These are phyloP conservation scores for Plasmodium vivax DNA, from an alignment of 169 alveolate genomes.

Conservation along the genomic window DNA sequence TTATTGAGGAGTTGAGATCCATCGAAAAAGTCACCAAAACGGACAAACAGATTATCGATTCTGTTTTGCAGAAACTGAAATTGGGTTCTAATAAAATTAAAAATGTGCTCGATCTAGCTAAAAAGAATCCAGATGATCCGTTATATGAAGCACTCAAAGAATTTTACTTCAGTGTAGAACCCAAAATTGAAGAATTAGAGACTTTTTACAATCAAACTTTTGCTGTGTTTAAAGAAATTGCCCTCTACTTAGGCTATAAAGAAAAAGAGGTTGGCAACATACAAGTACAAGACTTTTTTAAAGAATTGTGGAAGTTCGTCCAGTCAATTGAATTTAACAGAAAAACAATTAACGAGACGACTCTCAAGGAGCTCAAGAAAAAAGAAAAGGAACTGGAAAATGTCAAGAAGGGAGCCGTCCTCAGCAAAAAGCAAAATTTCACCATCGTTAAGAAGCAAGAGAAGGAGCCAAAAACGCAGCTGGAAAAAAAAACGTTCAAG, in stretches of 20 bases:
- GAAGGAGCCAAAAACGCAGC: constrained; percentile 9
- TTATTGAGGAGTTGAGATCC: constrained; percentile 77
- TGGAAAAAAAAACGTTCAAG: constrained; percentile 58
- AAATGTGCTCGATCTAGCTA: constrained; percentile 78
- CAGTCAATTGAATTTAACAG: constrained; percentile 86
- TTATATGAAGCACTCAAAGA: constrained; percentile 80
- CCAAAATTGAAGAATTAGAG: constrained; percentile 75
- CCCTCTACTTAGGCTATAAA: constrained; percentile 87
- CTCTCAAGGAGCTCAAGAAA: constrained; percentile 79
- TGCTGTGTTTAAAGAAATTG: constrained; percentile 83
- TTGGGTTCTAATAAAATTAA: constrained; percentile 78
- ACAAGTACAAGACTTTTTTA: constrained; percentile 88
- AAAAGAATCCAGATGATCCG: constrained; percentile 77
- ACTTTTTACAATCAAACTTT: constrained; percentile 77
- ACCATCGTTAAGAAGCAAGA: constrained; percentile 45
- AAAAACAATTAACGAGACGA: constrained; percentile 82
- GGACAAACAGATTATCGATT: constrained; percentile 79
- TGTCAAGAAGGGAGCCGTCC: constrained; percentile 76
- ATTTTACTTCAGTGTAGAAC: constrained; percentile 59
- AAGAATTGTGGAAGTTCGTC: constrained; percentile 87
- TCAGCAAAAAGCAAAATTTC: constrained; percentile 41
- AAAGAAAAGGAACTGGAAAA: constrained; percentile 80
- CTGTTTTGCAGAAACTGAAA: constrained; percentile 78
- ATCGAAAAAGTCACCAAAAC: constrained; percentile 81
- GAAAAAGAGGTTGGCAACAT: constrained; percentile 88